Conservation (phyloP, 169 alveolate genomes). For the Cryptosporidium ryanae region DNA sequence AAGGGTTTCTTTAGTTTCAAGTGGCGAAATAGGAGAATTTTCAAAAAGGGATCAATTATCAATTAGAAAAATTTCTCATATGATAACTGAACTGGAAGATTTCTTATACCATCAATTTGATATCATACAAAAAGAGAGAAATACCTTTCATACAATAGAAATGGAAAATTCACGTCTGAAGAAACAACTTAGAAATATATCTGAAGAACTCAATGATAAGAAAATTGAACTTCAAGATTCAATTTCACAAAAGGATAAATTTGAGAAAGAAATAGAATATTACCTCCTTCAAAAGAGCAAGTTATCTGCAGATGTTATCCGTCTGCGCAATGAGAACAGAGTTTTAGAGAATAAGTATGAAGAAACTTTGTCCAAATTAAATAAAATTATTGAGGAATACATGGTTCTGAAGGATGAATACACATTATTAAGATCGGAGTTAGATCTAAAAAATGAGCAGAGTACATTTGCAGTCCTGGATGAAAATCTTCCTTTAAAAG, state of each 20-base stretch:
- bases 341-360: slow-evolving; percentile 28
- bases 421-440: not conserved
- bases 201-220: slow-evolving; percentile 22
- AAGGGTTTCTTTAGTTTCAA: slow-evolving; percentile 25
- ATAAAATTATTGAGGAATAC: slow-evolving; percentile 29
- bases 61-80: slow-evolving; percentile 58
- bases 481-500: not conserved
- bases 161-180: slow-evolving; percentile 26
- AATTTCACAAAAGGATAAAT: slow-evolving; percentile 1
- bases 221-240: slow-evolving; percentile 38
- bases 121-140: slow-evolving; percentile 13
- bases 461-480: not conserved
- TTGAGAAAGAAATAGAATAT: slow-evolving; percentile 8
- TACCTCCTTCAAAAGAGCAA: slow-evolving; percentile 8
- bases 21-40: not conserved
- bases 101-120: slow-evolving; percentile 39
- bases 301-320: slow-evolving; percentile 12
- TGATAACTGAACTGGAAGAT: slow-evolving; percentile 71
- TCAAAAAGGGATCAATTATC: slow-evolving; percentile 14
- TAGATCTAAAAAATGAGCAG: not conserved
- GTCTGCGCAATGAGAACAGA: slow-evolving; percentile 16
- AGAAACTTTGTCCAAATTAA: slow-evolving; percentile 4
- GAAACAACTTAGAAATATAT: slow-evolving; percentile 3
- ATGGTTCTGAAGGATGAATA: slow-evolving; percentile 15
- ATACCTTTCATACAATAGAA: slow-evolving; percentile 7